Evolutionary conservation across 345 rosid genomes (phyloP), one percentile per base, ranked within the genome.

Genomic region (Gossypioides kirkii): DNA sequence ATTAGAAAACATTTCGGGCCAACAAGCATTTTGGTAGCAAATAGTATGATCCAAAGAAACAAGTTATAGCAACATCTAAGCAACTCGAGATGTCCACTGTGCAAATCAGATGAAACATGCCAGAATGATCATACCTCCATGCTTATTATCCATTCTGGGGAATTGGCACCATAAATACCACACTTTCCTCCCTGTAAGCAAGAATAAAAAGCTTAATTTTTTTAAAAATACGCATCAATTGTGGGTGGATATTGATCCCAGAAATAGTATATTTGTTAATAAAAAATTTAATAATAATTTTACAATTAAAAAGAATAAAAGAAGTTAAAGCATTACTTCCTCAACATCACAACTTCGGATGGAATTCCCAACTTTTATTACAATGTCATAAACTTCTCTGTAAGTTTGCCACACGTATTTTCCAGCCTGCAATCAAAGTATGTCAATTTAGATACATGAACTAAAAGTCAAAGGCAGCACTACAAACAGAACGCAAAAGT

Each of bases 141-240:
- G 85, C 99, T 91, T 49, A 93, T 89, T 67, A 96, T 82, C 99
- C 99, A 96, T 82, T 93, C 94, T 6, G 98, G 71, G 50, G 84
- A 86, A 60, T 96, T 96, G 75, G 92, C 89, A 26, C 99, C 98
- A 78, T 88, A 96, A 75, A 96, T 91, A 59, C 99, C 99, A 77
- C 98, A 96, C 78, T 87, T 91, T 2, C 77, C 93, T 53, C 92
- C 86, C 98, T 96, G 79, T 18, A 72, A 62, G 73, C 73, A 32
- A 59, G 36, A 71, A 78, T 42, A 13, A 42, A 65, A 25, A 12
- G 20, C 28, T 45, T 18, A 13, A 64, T 4, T 16, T 26, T 4
- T 1, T 18, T 52, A 47, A 23, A 65, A 26, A 47, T 1, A 12
- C 22, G 41, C 17, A 47, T 56, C 17, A 52, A 53, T 20, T 32